Base-by-base conservation (phyloP, 441 rosid genomes). In the Syzygium syzygioides region DNA sequence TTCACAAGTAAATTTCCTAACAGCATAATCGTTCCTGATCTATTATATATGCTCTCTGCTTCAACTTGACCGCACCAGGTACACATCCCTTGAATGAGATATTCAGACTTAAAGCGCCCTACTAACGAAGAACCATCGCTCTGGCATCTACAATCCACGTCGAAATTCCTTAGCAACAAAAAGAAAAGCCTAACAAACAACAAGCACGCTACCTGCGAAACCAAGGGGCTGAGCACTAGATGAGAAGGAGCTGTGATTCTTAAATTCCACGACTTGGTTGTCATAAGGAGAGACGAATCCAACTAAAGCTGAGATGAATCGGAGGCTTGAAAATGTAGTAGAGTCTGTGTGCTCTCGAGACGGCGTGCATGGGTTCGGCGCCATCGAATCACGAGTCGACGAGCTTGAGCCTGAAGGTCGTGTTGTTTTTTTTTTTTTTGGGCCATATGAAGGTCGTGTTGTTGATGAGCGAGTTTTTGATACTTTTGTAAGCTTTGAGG, bases 181-280 rank as follows among this genome's bases (percentile, higher is more conserved):
- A 60, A 60, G 55, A 41, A 41, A 41, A 41, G 45, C 45, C 45
- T 41, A 41, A 41, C 45, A 7, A 1, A 41, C 45, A 41, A 34
- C 37, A 54, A 4, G 54, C 28, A 18, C 7, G 55, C 88, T 85
- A 94, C 96, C 95, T 87, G 93, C 88, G 80, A 55, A 87, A 87
- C 60, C 50, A 62, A 71, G 83, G 20, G 91, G 84, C 48, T 19
- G 37, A 86, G 92, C 86, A 37, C 26, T 34, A 53, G 93, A 34
- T 88, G 76, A 76, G 1, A 88, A 84, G 1, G 89, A 45, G 52
- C 55, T 53, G 45, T 50, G 87, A 87, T 28, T 83, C 18, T 56
- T 90, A 89, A 91, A 76, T 48, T 60, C 56, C 50, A 87, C 23
- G 88, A 90, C 87, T 68, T 86, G 34, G 3, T 32, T 32, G 34